Evolutionary conservation across 768 basidiomycete species (phyloP).

Genomic region (Baorangia bicolor): DNA sequence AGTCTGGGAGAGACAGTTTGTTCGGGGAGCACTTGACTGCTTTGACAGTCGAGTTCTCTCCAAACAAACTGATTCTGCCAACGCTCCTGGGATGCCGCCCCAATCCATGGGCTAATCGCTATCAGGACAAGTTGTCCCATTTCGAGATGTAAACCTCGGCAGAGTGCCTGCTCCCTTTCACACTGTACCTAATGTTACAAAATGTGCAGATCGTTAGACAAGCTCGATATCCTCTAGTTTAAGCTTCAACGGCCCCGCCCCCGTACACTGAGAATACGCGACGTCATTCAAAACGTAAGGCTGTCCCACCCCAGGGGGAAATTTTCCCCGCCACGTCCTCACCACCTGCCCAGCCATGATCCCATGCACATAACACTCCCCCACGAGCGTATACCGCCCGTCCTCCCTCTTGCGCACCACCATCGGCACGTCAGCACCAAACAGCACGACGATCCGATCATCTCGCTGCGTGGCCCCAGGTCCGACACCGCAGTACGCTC

Average conservation of each 20-base stretch:
- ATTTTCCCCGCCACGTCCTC: not conserved
- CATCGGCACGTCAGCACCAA: conserved; percentile 3
- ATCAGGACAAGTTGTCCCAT: not conserved
- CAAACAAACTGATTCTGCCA: conserved; percentile 1
- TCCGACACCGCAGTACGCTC: not conserved
- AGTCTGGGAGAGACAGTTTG: not conserved
- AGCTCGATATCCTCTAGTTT: conserved; percentile 3
- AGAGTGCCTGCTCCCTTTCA: not conserved
- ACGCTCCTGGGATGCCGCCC: not conserved
- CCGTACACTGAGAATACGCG: not conserved
- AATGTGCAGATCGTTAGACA: not conserved
- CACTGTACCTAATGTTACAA: not conserved
- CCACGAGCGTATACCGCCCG: conserved; percentile 6
- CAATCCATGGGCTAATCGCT: not conserved
- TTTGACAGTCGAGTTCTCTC: not conserved
- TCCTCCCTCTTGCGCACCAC: conserved; percentile 6
- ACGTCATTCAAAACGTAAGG: not conserved
- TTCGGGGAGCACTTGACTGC: conserved; percentile 10
- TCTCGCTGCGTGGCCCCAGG: not conserved
- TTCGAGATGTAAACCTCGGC: not conserved
- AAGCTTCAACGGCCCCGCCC: not conserved
- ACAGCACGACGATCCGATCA: conserved; percentile 2
- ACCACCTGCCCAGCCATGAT: conserved; percentile 7
- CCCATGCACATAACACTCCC: conserved; percentile 7
- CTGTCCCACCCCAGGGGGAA: not conserved